phyloP scores from a whole-genome alignment of 2,329 filamentous ascomycete species.

The Epichloe typhina region DNA sequence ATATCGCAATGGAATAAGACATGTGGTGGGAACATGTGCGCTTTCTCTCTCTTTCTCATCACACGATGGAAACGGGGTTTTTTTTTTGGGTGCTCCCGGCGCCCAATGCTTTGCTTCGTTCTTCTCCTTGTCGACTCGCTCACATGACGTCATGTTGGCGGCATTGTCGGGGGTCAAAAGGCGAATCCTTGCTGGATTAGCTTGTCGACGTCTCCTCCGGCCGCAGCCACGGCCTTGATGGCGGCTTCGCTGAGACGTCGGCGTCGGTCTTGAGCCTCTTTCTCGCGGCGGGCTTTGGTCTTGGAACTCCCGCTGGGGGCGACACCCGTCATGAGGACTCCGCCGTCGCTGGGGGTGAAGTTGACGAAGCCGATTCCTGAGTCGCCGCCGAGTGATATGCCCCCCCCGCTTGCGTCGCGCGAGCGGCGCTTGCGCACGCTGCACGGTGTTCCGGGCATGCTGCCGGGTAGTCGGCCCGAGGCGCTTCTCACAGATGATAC shows the following conservation, averaged over 20 bases:
- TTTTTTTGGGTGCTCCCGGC: too few relatives aligned
- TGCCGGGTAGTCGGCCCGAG: constrained; percentile 20
- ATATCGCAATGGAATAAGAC: too few relatives aligned
- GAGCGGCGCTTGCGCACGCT: constrained; percentile 27
- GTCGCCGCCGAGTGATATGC: constrained; percentile 14
- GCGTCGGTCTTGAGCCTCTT: constrained; percentile 70
- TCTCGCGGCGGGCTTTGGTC: constrained; percentile 85
- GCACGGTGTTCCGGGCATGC: constrained; percentile 26
- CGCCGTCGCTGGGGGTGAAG: constrained; percentile 69
- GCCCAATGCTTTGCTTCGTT: too few relatives aligned
- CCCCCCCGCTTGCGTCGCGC: constrained; percentile 20
- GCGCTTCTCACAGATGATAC: constrained; percentile 22
- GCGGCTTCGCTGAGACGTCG: constrained; percentile 55
- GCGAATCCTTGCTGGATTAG: constrained; percentile 37
- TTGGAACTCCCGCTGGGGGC: constrained; percentile 79
- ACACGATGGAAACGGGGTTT: too few relatives aligned
- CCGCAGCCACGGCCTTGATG: constrained; percentile 53
- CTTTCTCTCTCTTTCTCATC: too few relatives aligned
- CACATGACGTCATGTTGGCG: background rate
- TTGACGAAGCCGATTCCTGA: constrained; percentile 62
- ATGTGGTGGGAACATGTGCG: background rate
- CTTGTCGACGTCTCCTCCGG: constrained; percentile 52
- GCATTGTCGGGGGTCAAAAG: constrained; percentile 16
- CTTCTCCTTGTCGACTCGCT: too few relatives aligned
- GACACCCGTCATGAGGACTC: constrained; percentile 73